Conservation (phyloP, 495 filamentous ascomycete species). For the Aspergillus baeticus region DNA sequence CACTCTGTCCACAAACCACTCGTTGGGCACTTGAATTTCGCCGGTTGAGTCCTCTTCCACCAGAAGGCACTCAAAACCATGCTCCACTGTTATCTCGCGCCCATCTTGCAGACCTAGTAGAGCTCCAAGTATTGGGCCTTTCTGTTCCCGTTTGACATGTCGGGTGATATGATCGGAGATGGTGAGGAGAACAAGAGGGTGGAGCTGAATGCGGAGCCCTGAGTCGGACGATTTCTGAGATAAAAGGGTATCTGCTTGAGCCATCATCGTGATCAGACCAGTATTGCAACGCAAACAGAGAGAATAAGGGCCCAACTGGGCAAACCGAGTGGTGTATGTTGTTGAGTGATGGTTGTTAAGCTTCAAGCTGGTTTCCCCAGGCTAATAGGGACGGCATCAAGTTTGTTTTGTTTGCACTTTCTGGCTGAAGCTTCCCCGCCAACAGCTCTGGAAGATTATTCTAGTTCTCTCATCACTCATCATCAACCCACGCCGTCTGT, state of each 20-base stretch:
- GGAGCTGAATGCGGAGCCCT: conserved; percentile 78
- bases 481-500: neutral
- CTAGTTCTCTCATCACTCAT: conserved; percentile 9
- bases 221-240: conserved; percentile 71
- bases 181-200: conserved; percentile 91
- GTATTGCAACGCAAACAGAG: neutral
- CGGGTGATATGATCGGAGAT: conserved; percentile 96
- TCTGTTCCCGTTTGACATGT: conserved; percentile 72
- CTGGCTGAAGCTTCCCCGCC: conserved; percentile 17
- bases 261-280: conserved; percentile 21
- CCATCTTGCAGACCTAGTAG: conserved; percentile 89
- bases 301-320: neutral
- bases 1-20: conserved; percentile 77
- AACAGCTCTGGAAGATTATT: neutral
- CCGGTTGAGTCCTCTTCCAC: conserved; percentile 35
- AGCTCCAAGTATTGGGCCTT: conserved; percentile 79
- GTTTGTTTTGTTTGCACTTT: conserved; percentile 30
- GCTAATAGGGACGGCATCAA: neutral
- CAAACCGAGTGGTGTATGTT: neutral
- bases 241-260: conserved; percentile 49
- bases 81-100: conserved; percentile 84
- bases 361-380: neutral
- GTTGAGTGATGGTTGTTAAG: neutral
- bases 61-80: conserved; percentile 81
- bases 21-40: conserved; percentile 55